phyloP scores from a whole-genome alignment of 306 rosid genomes.

The Astragalus glycyphyllos region DNA sequence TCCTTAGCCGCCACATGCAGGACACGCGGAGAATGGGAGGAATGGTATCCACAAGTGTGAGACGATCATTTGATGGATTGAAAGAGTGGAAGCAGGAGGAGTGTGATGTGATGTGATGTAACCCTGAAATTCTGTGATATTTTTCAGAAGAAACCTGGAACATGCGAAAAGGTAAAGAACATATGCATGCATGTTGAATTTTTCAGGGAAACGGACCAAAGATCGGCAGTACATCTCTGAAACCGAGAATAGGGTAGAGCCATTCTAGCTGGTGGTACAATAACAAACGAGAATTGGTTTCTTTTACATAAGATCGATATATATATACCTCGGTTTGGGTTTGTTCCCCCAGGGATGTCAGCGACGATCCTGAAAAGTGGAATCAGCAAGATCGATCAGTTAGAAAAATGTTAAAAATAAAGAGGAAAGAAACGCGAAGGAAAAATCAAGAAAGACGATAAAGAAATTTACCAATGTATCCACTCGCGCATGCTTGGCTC shows the following conservation, averaged over 20 bases:
- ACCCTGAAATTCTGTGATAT: conserved; percentile 31
- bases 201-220: conserved; percentile 4
- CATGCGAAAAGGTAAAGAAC: conserved; percentile 28
- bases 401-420: not conserved
- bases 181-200: conserved; percentile 42
- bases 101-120: conserved; percentile 40
- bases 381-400: not conserved
- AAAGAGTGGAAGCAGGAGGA: not conserved
- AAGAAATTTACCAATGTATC: conserved; percentile 67
- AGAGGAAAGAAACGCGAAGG: not conserved
- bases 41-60: conserved; percentile 41
- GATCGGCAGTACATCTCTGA: conserved; percentile 9
- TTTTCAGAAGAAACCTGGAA: conserved; percentile 27
- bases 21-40: conserved; percentile 37
- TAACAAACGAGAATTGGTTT: not conserved
- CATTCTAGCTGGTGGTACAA: too few species aligned
- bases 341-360: conserved; percentile 84
- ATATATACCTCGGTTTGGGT: conserved; percentile 60
- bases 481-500: conserved; percentile 90
- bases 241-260: too few species aligned
- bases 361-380: conserved; percentile 61
- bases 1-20: conserved; percentile 4
- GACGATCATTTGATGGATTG: conserved; percentile 27
- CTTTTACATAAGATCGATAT: not conserved
- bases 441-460: not conserved